Evolutionary conservation across 208 protist species (phyloP), one percentile per base, ranked within the genome.

Genomic region (Trypanosoma rangeli): DNA sequence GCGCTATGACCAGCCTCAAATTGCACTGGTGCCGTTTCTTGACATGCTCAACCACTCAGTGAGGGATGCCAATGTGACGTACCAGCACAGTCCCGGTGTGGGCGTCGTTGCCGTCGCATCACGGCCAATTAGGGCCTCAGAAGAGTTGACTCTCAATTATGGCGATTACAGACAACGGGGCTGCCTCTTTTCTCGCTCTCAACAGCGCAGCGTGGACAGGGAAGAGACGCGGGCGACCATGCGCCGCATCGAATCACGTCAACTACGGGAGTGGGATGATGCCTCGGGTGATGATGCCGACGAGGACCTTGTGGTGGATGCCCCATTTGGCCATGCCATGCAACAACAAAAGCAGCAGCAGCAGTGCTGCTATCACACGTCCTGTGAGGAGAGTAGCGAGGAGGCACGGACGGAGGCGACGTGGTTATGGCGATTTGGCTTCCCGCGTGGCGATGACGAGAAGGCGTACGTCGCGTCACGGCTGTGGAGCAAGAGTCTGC

Each of bases 361-460:
- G 16, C 5, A 24, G 31, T 61, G 16, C n/a, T n/a, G n/a, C n/a
- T n/a, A n/a, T 52, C 39, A 60, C 48, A 44, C 35, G 60, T 15
- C 73, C 70, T 9, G 64, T 66, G 31, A 50, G 5, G 52, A 46
- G 20, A 49, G 50, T 29, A 33, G 26, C 18, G 54, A 52, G 26
- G 86, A 92, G 73, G 80, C 79, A 58, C 55, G 52, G 50, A 60
- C 61, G 52, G 89, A 94, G 73, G 85, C 78, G 44, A 60, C 60
- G 60, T 96, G 88, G 87, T 70, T 93, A 9, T 96, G 86, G 86
- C 84, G 85, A 20, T 96, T 85, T 64, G 92, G 92, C 31, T 96
- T 96, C 56, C 39, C 84, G 53, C 82, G 87, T 31, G 79, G 62
- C 24, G 58, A 77, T 9, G 78, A 83, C 16, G 92, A 96, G 66